Conservation (phyloP, 257 asterid species). For the Primulina eburnea region DNA sequence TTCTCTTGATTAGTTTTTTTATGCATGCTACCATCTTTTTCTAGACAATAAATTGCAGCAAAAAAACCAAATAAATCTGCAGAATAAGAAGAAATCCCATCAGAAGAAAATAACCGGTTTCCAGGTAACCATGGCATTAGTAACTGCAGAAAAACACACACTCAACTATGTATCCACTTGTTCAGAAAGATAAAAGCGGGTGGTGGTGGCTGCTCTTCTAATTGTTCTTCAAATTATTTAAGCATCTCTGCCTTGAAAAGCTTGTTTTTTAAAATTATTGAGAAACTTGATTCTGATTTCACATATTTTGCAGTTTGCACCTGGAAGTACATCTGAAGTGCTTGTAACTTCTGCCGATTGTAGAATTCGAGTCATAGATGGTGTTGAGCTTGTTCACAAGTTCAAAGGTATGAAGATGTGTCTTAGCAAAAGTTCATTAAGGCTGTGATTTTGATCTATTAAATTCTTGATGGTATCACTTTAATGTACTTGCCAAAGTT, state of each 20-base stretch:
- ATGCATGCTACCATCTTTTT: conserved; percentile 17
- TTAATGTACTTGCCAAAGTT: background rate
- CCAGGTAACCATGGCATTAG: conserved; percentile 54
- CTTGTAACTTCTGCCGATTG: conserved; percentile 95
- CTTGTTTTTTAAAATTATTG: background rate
- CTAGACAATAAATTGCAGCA: conserved; percentile 82
- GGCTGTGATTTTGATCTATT: conserved; percentile 13
- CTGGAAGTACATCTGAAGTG: conserved; percentile 94
- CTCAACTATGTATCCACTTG: background rate
- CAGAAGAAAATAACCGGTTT: conserved; percentile 98
- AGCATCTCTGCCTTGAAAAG: background rate
- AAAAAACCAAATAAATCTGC: conserved; percentile 74
- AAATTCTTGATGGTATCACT: conserved; percentile 1
- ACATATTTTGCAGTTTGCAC: conserved; percentile 67
- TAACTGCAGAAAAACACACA: background rate
- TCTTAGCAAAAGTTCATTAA: background rate
- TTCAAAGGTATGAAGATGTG: conserved; percentile 63
- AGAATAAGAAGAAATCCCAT: conserved; percentile 88
- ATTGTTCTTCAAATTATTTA: background rate
- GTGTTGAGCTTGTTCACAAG: conserved; percentile 85
- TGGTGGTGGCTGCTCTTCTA: background rate
- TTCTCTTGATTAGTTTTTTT: conserved; percentile 21
- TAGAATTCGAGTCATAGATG: conserved; percentile 81
- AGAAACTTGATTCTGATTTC: background rate
- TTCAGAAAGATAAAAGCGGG: background rate